phyloP scores from a whole-genome alignment of 495 filamentous ascomycete species.

The Penicillium atrosanguineum region DNA sequence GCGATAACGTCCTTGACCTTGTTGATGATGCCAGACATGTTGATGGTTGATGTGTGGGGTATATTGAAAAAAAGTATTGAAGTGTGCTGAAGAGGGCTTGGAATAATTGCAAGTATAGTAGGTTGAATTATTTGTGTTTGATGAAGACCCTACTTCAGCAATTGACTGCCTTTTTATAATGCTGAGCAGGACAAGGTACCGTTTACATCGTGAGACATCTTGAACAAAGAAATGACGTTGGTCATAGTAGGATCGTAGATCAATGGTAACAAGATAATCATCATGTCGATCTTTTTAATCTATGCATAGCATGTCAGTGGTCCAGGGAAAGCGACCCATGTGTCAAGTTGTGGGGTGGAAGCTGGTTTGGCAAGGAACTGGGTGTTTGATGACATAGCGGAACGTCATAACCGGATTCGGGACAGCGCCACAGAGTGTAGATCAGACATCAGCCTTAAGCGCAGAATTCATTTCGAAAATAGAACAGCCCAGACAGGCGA shows the following conservation, averaged over 20 bases:
- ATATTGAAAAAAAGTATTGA: background rate
- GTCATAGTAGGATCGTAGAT: background rate
- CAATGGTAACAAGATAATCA: background rate
- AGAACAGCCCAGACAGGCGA: background rate
- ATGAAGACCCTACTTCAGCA: background rate
- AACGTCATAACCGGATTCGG: slow-evolving; percentile 4
- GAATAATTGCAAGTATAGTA: background rate
- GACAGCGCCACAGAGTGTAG: slow-evolving; percentile 1
- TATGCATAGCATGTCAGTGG: background rate
- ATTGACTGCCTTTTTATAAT: background rate
- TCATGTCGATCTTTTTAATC: background rate
- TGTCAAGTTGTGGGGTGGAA: background rate
- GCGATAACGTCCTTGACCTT: slow-evolving; percentile 66
- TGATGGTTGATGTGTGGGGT: slow-evolving; percentile 23
- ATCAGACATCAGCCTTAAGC: slow-evolving; percentile 11
- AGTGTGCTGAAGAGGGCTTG: background rate
- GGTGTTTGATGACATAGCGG: background rate
- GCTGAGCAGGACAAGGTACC: background rate
- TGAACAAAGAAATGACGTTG: slow-evolving; percentile 4
- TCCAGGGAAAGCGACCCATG: background rate
- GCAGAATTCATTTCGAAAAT: background rate
- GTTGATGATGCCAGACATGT: slow-evolving; percentile 62
- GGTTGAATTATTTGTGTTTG: background rate
- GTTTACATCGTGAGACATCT: background rate
- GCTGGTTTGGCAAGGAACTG: slow-evolving; percentile 2